Base-by-base conservation (phyloP, 805 yeast genomes). In the Jamesozyma jinghongensis region DNA sequence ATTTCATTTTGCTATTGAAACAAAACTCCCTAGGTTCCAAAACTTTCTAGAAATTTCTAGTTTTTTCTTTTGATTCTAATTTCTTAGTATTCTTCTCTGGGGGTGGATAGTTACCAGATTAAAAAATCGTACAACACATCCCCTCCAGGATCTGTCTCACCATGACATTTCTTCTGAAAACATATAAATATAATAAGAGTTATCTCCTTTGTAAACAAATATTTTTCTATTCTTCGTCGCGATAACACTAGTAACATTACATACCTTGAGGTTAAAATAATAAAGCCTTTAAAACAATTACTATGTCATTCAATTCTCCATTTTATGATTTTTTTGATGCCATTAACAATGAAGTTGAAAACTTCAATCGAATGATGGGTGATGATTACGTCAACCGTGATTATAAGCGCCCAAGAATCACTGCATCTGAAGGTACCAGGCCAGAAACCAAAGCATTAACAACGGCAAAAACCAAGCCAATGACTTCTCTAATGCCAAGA, bases 291-390 rank as follows among this genome's bases (percentile, higher is more conserved):
- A 32, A 20, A 19, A 26, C 38, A 37, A 10, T 18, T n/a, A 20
- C 34, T 25, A 62, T 61, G 66, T 54, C 65, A 31, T 61, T 53
- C 45, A 57, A 59, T 56, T 59, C 66, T 38, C 73, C 73, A 60
- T 68, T 68, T 51, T 67, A 61, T 58, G 59, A 57, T 44, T 68
- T 69, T 50, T 68, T 68, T 43, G 71, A 69, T 45, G 56, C 58
- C 48, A 65, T 69, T 48, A 63, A 61, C 52, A 61, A 61, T 30
- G 73, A 68, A 43, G 71, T 69, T 32, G 62, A 58, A 19, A 58
- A 61, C 20, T 61, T 69, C 55, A 63, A 66, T 48, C 52, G 59
- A 26, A 40, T 61, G 32, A 49, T 68, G 41, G 57, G 57, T 37
- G 41, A 45, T 12, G 51, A 49, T 40, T 65, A 66, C 7, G 11